Conservation (phyloP, 169 alveolate species). For the Plasmodium gallinaceum region DNA sequence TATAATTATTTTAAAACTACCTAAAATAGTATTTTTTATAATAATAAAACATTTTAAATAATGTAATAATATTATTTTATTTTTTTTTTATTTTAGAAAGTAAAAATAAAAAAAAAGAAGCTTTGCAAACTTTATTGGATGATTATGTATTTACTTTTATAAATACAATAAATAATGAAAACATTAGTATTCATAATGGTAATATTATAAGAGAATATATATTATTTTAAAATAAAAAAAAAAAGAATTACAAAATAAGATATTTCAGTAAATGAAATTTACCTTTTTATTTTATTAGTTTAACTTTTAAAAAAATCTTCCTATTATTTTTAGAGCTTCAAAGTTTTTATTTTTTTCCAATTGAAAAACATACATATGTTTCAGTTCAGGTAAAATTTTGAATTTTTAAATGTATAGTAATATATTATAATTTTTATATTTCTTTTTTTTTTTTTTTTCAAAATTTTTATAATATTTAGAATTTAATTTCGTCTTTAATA, state of each 20-base stretch:
- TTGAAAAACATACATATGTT: slow-evolving; percentile 55
- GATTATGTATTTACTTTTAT: slow-evolving; percentile 63
- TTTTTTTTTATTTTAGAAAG: slow-evolving; percentile 16
- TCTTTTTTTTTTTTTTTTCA: background rate
- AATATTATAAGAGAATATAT: background rate
- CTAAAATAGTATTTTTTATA: too few species aligned
- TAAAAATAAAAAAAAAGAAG: slow-evolving; percentile 40
- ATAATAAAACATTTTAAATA: too few species aligned
- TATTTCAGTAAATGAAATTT: background rate
- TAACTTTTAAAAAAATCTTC: too few species aligned
- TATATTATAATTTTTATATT: background rate
- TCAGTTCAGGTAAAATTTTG: slow-evolving; percentile 57
- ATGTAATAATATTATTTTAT: background rate
- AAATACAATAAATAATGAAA: slow-evolving; percentile 57
- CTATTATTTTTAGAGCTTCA: slow-evolving; percentile 35
- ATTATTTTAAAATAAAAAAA: slow-evolving; percentile 1
- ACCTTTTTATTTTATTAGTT: background rate
- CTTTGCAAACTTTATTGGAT: slow-evolving; percentile 40
- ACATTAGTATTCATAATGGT: slow-evolving; percentile 61
- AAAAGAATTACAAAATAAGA: too few species aligned
- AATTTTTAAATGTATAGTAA: too few species aligned
- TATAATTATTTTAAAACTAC: too few species aligned
- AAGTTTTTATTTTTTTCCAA: slow-evolving; percentile 64
- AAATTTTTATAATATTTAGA: slow-evolving; percentile 10
- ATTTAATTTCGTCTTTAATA: slow-evolving; percentile 48